Evolutionary conservation across 345 rosid genomes (phyloP), one percentile per base, ranked within the genome.

Genomic region (Diplotaxis tenuifolia): DNA sequence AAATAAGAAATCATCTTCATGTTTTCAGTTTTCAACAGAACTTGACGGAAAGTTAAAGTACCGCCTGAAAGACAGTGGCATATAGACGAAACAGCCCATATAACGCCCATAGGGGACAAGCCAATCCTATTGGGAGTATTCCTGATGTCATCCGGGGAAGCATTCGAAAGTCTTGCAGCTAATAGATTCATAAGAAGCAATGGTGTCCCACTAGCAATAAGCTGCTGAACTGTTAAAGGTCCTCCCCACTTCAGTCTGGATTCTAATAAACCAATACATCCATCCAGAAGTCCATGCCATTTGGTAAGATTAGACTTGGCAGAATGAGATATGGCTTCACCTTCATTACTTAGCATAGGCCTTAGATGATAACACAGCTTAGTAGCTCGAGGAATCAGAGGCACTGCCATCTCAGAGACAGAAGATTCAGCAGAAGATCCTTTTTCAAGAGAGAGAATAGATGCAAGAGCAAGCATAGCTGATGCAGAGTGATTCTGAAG

Each of bases 241-340:
- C 96, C 97, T 80, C 93, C 96, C 90, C 85, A 84, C 68, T 81
- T 91, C 79, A 94, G 56, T 64, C 87, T 88, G 61, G 89, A 82
- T 81, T 94, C 96, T 81, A 94, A 61, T 81, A 94, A 83, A 70
- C 97, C 96, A 70, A 89, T 86, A 78, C 92, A 91, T 62, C 97
- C 98, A 84, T 94, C 98, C 68, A 81, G 83, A 68, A 87, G 80
- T 63, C 97, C 97, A 64, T 94, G 93, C 96, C 97, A 91, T 65
- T 81, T 88, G 72, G 96, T 86, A 47, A 88, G 81, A 66, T 71
- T 53, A 45, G 75, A 73, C 67, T 63, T 81, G 36, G 62, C 52
- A 59, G 65, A 38, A 76, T 38, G 71, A 31, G 71, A 72, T 38
- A 57, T 58, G 32, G 59, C 71, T 70, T 78, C 84, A 62, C 74